phyloP scores from a whole-genome alignment of 2,329 filamentous ascomycete species.

The Grosmannia penicillata region DNA sequence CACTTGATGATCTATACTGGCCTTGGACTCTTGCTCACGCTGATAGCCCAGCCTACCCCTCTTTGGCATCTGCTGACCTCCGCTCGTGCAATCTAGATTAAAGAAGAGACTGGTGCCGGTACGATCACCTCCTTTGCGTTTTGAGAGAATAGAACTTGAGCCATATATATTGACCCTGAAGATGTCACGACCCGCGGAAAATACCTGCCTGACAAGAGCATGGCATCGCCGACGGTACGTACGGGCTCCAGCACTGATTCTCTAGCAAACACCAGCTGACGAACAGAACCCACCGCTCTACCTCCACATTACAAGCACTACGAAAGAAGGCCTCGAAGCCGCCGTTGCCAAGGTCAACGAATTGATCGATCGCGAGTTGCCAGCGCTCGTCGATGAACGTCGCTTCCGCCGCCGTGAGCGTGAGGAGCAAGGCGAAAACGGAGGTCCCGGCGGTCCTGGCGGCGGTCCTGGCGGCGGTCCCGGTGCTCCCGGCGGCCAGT shows the following conservation, averaged over 20 bases:
- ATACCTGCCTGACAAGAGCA: conserved; percentile 94
- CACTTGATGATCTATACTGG: no score
- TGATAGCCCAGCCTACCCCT: conserved; percentile 49
- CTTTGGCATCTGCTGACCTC: conserved; percentile 91
- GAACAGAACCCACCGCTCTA: conserved; percentile 82
- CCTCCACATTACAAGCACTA: conserved; percentile 86
- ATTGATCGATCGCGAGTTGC: conserved; percentile 89
- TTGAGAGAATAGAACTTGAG: conserved; percentile 15
- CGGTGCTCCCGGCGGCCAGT: no score
- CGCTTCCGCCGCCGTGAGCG: conserved; percentile 64
- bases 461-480: no score
- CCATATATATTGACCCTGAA: conserved; percentile 52
- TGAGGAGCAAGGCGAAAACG: conserved; percentile 82
- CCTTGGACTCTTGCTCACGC: conserved; percentile 60
- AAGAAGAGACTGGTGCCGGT: conserved; percentile 99
- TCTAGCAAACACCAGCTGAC: no score
- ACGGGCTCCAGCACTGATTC: conserved; percentile 1
- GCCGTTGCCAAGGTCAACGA: conserved; percentile 84
- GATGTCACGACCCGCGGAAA: conserved; percentile 97
- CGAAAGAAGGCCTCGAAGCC: conserved; percentile 78
- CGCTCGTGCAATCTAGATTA: conserved; percentile 76
- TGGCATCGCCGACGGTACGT: conserved; percentile 83
- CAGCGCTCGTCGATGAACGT: conserved; percentile 87
- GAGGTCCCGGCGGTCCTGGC: no score
- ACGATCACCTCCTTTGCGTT: conserved; percentile 42